Percentiles rank a stretch among this genome's conserved stretches.
These are phyloP conservation scores for Fusarium protoensiforme DNA, from an alignment of 2,329 filamentous ascomycete genomes.

Conservation along the genomic window DNA sequence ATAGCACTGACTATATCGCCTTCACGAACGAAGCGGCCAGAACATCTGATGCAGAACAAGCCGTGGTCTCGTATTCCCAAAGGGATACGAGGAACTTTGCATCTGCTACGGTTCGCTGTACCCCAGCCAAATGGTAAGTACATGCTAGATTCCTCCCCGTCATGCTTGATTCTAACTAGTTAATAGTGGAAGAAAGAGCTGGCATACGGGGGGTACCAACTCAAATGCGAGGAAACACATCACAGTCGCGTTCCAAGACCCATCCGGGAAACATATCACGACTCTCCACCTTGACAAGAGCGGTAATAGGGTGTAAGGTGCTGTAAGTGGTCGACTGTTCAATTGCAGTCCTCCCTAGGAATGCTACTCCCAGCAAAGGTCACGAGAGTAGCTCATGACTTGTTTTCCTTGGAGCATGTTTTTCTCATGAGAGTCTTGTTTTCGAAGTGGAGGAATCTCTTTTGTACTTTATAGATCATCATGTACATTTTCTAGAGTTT, in stretches of 20 bases:
- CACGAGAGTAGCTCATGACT: background rate
- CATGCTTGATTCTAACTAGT: background rate
- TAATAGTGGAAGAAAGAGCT: background rate
- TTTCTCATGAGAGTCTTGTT: background rate
- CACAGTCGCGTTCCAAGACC: background rate
- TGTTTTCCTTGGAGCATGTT: background rate
- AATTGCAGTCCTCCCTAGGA: background rate
- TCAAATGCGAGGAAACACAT: background rate
- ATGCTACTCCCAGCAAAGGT: background rate
- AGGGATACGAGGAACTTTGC: background rate
- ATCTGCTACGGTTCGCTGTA: background rate
- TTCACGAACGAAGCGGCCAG: background rate
- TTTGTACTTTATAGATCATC: background rate
- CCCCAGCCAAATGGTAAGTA: background rate
- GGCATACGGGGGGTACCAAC: background rate
- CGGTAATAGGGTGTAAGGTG: background rate
- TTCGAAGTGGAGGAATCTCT: background rate
- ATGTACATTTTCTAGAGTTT: background rate
- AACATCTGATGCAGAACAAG: background rate
- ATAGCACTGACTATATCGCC: background rate
- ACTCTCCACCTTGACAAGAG: background rate
- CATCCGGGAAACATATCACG: background rate
- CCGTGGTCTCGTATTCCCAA: background rate
- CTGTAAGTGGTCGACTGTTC: rapidly evolving
- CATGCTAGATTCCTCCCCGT: no score